These are phyloP conservation scores for Kwoniella heveanensis DNA, from an alignment of 768 basidiomycete genomes.

Conservation along the genomic window DNA sequence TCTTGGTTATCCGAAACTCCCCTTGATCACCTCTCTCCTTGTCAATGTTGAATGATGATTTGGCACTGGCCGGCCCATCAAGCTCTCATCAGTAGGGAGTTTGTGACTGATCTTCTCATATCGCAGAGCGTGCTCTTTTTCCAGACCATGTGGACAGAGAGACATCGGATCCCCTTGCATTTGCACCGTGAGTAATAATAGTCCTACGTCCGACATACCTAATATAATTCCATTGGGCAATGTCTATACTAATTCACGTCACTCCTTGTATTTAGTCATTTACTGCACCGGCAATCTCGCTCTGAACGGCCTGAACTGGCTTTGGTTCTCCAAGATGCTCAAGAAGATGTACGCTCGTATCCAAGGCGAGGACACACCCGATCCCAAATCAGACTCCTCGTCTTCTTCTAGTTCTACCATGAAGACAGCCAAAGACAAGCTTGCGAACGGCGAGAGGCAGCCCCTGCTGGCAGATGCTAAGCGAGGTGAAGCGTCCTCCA, in stretches of 20 bases:
- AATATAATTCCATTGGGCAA: no score
- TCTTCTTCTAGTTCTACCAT: neutral
- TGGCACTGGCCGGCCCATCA: no score
- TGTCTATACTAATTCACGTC: neutral
- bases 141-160: constrained; percentile 63
- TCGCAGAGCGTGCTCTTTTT: constrained; percentile 70
- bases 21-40: neutral
- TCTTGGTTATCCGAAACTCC: neutral
- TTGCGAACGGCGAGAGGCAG: constrained; percentile 11
- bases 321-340: constrained; percentile 54
- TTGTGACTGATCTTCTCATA: neutral
- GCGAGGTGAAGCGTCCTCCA: neutral
- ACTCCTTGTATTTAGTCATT: constrained; percentile 54
- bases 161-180: constrained; percentile 61
- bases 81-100: neutral
- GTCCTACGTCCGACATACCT: no score
- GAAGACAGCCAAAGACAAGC: neutral
- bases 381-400: neutral
- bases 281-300: constrained; percentile 67
- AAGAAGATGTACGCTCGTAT: constrained; percentile 38
- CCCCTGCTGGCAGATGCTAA: constrained; percentile 13
- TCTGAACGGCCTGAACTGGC: constrained; percentile 72
- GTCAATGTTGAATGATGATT: no score
- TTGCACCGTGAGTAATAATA: constrained; percentile 33
- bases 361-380: constrained; percentile 23